Conservation (phyloP, 2,329 filamentous ascomycete species). For the Colletotrichum theobromicola region DNA sequence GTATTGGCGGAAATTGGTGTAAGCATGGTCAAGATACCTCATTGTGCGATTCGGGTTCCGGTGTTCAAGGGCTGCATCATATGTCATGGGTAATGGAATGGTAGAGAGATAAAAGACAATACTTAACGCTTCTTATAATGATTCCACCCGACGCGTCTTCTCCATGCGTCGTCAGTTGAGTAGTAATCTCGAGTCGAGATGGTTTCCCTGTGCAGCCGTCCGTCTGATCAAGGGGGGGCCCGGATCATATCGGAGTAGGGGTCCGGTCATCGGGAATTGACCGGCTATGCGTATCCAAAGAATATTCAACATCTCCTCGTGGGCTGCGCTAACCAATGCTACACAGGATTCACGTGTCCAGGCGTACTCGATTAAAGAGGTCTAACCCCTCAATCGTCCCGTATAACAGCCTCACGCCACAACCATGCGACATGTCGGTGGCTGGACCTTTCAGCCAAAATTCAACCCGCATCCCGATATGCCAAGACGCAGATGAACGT, state of each 20-base stretch:
- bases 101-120: background rate
- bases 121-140: background rate
- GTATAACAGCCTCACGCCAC: background rate
- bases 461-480: background rate
- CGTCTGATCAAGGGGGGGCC: background rate
- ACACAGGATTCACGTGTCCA: background rate
- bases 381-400: background rate
- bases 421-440: background rate
- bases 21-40: conserved; percentile 8
- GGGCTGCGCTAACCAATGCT: background rate
- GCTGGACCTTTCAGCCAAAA: background rate
- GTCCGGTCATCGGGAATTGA: background rate
- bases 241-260: background rate
- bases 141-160: background rate
- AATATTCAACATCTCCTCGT: background rate
- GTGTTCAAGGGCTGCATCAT: background rate
- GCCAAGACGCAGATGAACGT: background rate
- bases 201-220: background rate
- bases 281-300: background rate
- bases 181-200: background rate
- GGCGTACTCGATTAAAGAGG: background rate
- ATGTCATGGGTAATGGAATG: background rate
- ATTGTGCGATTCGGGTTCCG: background rate
- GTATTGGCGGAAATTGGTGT: background rate
- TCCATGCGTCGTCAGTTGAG: background rate